Base-by-base conservation (phyloP, 805 yeast species). In the Wickerhamomyces canadensis region DNA sequence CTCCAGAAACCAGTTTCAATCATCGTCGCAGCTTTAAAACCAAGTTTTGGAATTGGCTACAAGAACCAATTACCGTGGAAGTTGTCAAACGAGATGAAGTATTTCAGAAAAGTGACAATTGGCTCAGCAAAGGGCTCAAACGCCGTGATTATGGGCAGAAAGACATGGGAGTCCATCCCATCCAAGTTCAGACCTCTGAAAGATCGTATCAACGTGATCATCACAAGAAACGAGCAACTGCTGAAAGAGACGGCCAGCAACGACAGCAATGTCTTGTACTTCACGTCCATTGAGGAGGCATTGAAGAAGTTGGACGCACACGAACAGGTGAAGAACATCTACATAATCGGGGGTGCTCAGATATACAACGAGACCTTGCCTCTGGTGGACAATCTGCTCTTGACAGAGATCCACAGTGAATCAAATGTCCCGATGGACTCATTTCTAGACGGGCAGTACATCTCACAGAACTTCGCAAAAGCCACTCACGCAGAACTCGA, bases 121-220 rank as follows among this genome's bases (percentile, higher is more conserved):
- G 47, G 49, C 8, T 58, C 61, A 0, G 48, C 46, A 8, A 58
- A 68, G 19, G 56, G 60, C 42, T 52, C 46, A 27, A 86, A 87
- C 55, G 94, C 85, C 0, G 98, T 93, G 12, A 70, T 93, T 4
- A 93, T 93, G 98, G 98, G 98, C 12, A 72, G 97, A 41, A 84
- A 80, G 54, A 91, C 98, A 2, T 93, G 97, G 95, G 93, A 88
- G 23, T 84, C 95, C 7, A 89, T 93, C 23, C 98, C 98, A 0
- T 43, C 61, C 2, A 79, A 72, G 55, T 93, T 87, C 62, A 68
- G 95, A 44, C 98, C 98, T 0, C 67, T 93, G 31, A 80, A 81
- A 3, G 76, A 68, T 34, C 70, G 98, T 40, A 39, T 77, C 19
- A 93, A 93, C 57, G 76, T 88, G 12, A 77, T 93, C 0, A 62